Percentiles rank a stretch among this genome's conserved stretches.
Conservation (phyloP, 164 flowering plant species). For the Magnolia changhungtana region DNA sequence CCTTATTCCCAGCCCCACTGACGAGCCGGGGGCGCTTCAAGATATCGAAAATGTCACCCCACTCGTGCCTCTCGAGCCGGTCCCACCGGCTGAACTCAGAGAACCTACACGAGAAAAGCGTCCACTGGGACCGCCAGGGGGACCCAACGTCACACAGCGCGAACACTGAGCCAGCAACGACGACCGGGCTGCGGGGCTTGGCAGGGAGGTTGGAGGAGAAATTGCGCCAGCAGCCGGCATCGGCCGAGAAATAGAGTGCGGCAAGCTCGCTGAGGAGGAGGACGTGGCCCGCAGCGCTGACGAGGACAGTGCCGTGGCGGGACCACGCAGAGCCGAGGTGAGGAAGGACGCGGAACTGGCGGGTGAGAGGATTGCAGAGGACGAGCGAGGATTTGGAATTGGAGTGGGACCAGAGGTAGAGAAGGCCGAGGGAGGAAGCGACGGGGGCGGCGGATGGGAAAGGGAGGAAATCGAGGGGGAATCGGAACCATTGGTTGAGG, state of each 20-base stretch:
- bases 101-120: conserved; percentile 47
- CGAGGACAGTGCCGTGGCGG: conserved; percentile 82
- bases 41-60: conserved; percentile 93
- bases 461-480: conserved; percentile 63
- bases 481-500: conserved; percentile 44
- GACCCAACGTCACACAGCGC: conserved; percentile 84
- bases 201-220: conserved; percentile 76
- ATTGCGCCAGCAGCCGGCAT: conserved; percentile 47
- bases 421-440: conserved; percentile 41
- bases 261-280: conserved; percentile 81
- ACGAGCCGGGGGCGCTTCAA: conserved; percentile 78
- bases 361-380: conserved; percentile 76
- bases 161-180: conserved; percentile 44
- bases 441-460: conserved; percentile 34
- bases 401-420: conserved; percentile 67
- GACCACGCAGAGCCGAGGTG: conserved; percentile 96
- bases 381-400: conserved; percentile 41
- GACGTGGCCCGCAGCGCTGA: conserved; percentile 43
- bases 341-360: conserved; percentile 51
- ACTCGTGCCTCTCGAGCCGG: conserved; percentile 64
- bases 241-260: conserved; percentile 46
- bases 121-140: conserved; percentile 93
- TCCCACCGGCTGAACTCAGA: conserved; percentile 42
- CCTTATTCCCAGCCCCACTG: conserved; percentile 35
- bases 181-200: conserved; percentile 80